phyloP scores from a whole-genome alignment of 306 rosid genomes.

The Cucurbita ficifolia region DNA sequence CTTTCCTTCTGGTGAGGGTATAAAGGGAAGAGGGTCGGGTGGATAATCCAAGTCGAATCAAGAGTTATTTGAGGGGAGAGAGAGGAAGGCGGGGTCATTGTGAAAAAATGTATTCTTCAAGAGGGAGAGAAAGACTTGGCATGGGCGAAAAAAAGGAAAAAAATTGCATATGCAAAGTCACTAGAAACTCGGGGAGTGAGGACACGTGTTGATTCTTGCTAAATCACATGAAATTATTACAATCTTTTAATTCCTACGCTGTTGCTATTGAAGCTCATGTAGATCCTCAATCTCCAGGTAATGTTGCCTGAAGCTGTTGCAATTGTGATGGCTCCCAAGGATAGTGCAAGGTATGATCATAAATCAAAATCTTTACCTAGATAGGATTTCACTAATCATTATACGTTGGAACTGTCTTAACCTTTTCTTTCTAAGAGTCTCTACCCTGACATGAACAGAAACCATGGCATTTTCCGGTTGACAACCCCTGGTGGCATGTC shows the following conservation, averaged over 20 bases:
- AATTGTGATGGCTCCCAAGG: constrained; percentile 92
- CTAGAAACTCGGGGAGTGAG: background rate
- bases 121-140: background rate
- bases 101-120: no score
- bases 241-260: background rate
- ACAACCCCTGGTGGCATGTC: constrained; percentile 90
- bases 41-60: background rate
- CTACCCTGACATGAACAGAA: constrained; percentile 28
- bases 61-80: background rate
- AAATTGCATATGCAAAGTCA: background rate
- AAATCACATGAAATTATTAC: background rate
- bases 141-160: background rate
- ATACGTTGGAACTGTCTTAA: background rate
- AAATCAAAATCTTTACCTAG: background rate
- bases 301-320: constrained; percentile 98
- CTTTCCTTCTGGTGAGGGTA: background rate
- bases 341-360: constrained; percentile 47
- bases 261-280: constrained; percentile 4
- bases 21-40: background rate
- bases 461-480: constrained; percentile 86
- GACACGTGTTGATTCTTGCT: background rate
- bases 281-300: constrained; percentile 32
- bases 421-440: background rate
- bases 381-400: background rate
- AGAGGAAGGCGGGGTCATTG: background rate